These are phyloP conservation scores for Xylaria telfairii DNA, from an alignment of 495 filamentous ascomycete species.

Conservation along the genomic window DNA sequence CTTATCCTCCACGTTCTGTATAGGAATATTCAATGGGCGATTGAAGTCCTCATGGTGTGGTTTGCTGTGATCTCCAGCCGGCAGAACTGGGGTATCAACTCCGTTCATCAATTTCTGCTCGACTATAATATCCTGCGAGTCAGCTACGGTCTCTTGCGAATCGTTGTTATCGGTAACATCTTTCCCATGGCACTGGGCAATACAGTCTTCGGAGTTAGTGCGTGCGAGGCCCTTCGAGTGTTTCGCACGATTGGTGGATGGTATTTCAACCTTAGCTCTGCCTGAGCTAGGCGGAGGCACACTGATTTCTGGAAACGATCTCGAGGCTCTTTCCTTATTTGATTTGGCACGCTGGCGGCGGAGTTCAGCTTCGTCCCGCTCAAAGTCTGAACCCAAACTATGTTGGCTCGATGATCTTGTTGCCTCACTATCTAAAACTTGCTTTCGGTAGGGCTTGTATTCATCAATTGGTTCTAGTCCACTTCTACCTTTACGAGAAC, in stretches of 20 bases:
- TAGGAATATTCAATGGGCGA: conserved; percentile 21
- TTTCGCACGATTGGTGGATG: conserved; percentile 44
- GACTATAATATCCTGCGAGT: conserved; percentile 36
- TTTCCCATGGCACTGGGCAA: conserved; percentile 32
- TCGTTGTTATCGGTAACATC: conserved; percentile 24
- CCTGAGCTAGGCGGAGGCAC: conserved; percentile 37
- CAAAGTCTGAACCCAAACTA: conserved; percentile 26
- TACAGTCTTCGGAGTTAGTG: conserved; percentile 31
- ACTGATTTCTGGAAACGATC: conserved; percentile 44
- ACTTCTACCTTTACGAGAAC: conserved; percentile 22
- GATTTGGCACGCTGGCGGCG: conserved; percentile 36
- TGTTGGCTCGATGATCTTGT: conserved; percentile 29
- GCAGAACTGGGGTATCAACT: neutral
- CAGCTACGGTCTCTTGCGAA: conserved; percentile 41
- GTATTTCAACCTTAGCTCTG: conserved; percentile 45
- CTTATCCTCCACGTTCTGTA: conserved; percentile 28
- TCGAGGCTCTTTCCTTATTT: conserved; percentile 45
- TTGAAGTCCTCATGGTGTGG: conserved; percentile 11
- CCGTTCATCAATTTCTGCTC: conserved; percentile 6
- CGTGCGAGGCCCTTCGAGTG: conserved; percentile 14
- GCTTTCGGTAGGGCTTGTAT: conserved; percentile 34
- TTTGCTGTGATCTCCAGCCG: conserved; percentile 14
- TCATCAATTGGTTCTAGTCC: conserved; percentile 36
- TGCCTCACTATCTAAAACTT: conserved; percentile 24
- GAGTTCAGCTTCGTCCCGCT: conserved; percentile 31